Conservation (phyloP, 345 rosid species). For the Litchi chinensis region DNA sequence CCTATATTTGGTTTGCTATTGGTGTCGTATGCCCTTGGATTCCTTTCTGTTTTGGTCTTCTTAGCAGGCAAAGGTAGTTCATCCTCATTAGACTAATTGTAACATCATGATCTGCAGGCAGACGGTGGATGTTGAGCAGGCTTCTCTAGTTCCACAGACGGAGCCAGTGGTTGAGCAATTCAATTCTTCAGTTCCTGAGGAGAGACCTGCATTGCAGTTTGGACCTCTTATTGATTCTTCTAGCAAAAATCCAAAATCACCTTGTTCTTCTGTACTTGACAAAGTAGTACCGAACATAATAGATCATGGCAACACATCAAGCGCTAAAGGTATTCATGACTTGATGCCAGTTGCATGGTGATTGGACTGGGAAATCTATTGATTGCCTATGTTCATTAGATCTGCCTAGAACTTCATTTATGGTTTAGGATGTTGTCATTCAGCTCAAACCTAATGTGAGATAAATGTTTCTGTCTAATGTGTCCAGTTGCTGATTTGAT, state of each 20-base stretch:
- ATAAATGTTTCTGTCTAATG: conserved; percentile 25
- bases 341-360: conserved; percentile 24
- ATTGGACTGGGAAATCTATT: conserved; percentile 36
- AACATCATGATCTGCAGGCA: conserved; percentile 46
- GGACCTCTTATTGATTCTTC: conserved; percentile 17
- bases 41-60: conserved; percentile 2
- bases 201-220: conserved; percentile 35
- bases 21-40: not conserved
- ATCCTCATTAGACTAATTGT: conserved; percentile 21
- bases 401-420: conserved; percentile 49
- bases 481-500: conserved; percentile 52
- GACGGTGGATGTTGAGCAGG: conserved; percentile 27
- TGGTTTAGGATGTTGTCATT: conserved; percentile 6
- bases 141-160: conserved; percentile 21
- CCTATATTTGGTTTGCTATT: conserved; percentile 7
- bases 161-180: conserved; percentile 31
- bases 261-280: conserved; percentile 35
- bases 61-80: conserved; percentile 1
- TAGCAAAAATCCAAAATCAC: conserved; percentile 23
- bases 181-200: conserved; percentile 35
- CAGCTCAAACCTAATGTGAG: conserved; percentile 7
- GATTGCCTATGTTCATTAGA: conserved; percentile 39
- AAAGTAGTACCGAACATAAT: conserved; percentile 9
- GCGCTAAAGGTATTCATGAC: conserved; percentile 22
- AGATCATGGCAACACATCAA: conserved; percentile 26